These are phyloP conservation scores for Pseudognaphalium luteoalbum DNA, from an alignment of 129 eudicot genomes.

Conservation along the genomic window DNA sequence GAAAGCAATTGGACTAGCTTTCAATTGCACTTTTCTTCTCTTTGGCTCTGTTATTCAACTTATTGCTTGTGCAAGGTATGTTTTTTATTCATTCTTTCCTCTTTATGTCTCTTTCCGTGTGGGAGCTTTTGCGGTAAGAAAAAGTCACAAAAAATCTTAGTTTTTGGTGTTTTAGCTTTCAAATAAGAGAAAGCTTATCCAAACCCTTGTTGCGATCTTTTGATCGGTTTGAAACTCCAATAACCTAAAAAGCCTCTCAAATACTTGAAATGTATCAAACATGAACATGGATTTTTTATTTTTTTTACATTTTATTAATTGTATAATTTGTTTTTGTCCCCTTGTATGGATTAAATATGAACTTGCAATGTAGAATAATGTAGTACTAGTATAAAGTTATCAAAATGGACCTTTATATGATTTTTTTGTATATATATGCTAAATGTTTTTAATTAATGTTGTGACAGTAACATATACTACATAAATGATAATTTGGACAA, in stretches of 20 bases:
- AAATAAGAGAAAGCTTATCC: no score
- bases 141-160: no score
- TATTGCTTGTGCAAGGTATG: conserved; percentile 92
- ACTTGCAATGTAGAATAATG: no score
- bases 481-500: conserved; percentile 90
- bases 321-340: neutral
- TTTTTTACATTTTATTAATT: neutral
- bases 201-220: no score
- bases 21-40: conserved; percentile 94
- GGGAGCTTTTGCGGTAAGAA: no score
- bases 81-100: neutral
- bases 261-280: neutral
- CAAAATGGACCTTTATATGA: neutral
- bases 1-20: conserved; percentile 90
- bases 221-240: no score
- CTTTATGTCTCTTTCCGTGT: neutral
- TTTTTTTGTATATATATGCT: neutral
- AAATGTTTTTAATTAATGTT: neutral
- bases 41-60: conserved; percentile 98
- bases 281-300: neutral
- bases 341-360: neutral
- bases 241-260: no score
- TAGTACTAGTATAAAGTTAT: no score
- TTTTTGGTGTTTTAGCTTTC: no score
- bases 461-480: conserved; percentile 86